Evolutionary conservation across 2,329 filamentous ascomycete species (phyloP).

Genomic region (Cytospora piceicola): DNA sequence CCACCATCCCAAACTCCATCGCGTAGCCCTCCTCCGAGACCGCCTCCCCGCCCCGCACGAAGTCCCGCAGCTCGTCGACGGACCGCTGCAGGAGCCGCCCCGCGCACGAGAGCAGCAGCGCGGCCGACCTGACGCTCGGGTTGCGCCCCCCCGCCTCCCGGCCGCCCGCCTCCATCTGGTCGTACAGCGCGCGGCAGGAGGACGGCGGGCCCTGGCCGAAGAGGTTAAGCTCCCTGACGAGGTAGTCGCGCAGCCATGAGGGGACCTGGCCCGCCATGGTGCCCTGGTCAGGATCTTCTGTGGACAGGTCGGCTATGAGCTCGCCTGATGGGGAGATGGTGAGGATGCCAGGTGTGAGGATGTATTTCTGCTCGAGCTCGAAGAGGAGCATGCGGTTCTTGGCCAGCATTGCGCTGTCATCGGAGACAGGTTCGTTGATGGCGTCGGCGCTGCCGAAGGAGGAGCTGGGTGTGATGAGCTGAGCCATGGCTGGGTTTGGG

Average conservation of each 20-base stretch:
- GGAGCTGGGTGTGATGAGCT: not conserved
- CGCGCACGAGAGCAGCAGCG: not conserved
- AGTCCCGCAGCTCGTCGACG: not conserved
- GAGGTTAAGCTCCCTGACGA: slow-evolving; percentile 17
- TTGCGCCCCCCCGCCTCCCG: not conserved
- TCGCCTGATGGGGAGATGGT: slow-evolving; percentile 4
- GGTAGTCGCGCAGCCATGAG: slow-evolving; percentile 20
- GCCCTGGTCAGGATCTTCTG: slow-evolving; percentile 18
- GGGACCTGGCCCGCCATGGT: slow-evolving; percentile 22
- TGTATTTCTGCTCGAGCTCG: slow-evolving; percentile 9
- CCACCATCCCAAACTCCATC: slow-evolving; percentile 14
- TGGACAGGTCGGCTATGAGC: not conserved
- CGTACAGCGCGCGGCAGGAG: slow-evolving; percentile 4
- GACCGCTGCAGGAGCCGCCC: not conserved
- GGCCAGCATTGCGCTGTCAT: not conserved
- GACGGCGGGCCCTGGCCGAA: slow-evolving; percentile 15
- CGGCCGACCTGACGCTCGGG: slow-evolving; percentile 1
- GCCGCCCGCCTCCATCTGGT: slow-evolving; percentile 5
- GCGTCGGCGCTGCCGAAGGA: not conserved
- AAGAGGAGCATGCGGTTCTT: slow-evolving; percentile 5
- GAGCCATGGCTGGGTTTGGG: no score
- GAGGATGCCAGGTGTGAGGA: slow-evolving; percentile 1
- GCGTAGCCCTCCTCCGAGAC: slow-evolving; percentile 1
- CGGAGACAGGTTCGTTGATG: not conserved
- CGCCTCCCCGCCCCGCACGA: not conserved